Percentiles rank a stretch among this genome's conserved stretches.
Evolutionary conservation across 1,284 basidiomycete species (phyloP).

Genomic region (Pholiota adiposa): DNA sequence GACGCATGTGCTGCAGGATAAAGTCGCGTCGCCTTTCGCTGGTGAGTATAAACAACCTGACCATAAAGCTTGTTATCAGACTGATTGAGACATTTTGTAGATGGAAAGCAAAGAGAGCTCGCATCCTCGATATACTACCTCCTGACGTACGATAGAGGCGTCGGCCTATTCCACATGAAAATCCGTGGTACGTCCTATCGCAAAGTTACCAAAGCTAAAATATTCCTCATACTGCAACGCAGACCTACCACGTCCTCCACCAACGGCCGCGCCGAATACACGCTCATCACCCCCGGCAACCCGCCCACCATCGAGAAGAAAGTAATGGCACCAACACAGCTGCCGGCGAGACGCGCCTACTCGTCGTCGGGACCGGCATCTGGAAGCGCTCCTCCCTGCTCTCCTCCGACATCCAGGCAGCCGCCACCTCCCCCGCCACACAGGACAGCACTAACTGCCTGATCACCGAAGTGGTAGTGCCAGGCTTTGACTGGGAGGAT

Average conservation of each 20-base stretch:
- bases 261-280: slow-evolving; percentile 17
- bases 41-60: slow-evolving; percentile 5
- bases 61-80: background rate
- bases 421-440: slow-evolving; percentile 14
- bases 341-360: slow-evolving; percentile 45
- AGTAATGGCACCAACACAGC: slow-evolving; percentile 45
- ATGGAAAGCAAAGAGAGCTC: slow-evolving; percentile 2
- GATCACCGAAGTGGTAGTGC: slow-evolving; percentile 54
- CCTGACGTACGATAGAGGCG: slow-evolving; percentile 21
- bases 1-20: slow-evolving; percentile 14
- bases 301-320: slow-evolving; percentile 22
- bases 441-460: slow-evolving; percentile 43
- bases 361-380: slow-evolving; percentile 49
- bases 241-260: slow-evolving; percentile 18
- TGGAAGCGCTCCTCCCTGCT: slow-evolving; percentile 56
- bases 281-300: slow-evolving; percentile 14
- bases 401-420: slow-evolving; percentile 39
- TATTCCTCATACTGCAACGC: background rate
- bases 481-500: slow-evolving; percentile 54
- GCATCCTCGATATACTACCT: slow-evolving; percentile 27
- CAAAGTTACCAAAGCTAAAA: background rate
- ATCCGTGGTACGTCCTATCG: slow-evolving; percentile 22
- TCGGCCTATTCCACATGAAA: slow-evolving; percentile 27
- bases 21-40: slow-evolving; percentile 16
- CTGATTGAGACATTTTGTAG: background rate